A percentile compares a stretch with the other conserved stretches of the same genome.
Evolutionary conservation across 371 early-diverging fungal genomes (phyloP).

Genomic region (Mucor sp.): DNA sequence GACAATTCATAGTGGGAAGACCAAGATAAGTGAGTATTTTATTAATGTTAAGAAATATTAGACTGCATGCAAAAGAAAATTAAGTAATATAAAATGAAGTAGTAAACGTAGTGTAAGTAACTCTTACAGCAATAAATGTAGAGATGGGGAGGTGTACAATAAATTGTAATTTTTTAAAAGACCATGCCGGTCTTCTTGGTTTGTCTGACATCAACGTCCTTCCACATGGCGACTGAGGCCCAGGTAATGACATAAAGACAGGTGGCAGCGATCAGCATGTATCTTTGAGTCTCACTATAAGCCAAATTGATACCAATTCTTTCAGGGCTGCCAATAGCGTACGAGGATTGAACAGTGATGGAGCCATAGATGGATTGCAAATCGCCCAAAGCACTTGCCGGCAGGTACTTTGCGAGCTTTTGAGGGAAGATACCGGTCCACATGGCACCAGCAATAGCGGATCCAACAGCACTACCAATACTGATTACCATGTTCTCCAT

Average conservation of each 20-base stretch:
- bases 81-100: neutral
- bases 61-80: neutral
- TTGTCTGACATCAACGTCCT: conserved; percentile 16
- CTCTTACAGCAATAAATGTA: neutral
- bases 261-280: conserved; percentile 21
- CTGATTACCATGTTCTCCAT: conserved; percentile 20
- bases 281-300: conserved; percentile 21
- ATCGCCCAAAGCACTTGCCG: conserved; percentile 6
- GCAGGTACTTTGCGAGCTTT: conserved; percentile 19
- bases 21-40: neutral
- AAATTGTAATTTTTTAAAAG: neutral
- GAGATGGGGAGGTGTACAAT: neutral
- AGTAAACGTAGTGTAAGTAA: neutral
- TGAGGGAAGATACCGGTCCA: conserved; percentile 23
- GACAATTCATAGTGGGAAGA: too few species aligned
- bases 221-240: conserved; percentile 18
- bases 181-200: conserved; percentile 11
- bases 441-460: conserved; percentile 19
- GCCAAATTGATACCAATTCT: conserved; percentile 17
- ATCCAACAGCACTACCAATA: conserved; percentile 16
- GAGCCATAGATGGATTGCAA: conserved; percentile 13
- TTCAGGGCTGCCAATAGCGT: conserved; percentile 11
- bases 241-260: conserved; percentile 13
- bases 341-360: conserved; percentile 16
- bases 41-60: neutral